These are phyloP conservation scores for Rhizopogon vesiculosus DNA, from an alignment of 768 basidiomycete genomes.

Conservation along the genomic window DNA sequence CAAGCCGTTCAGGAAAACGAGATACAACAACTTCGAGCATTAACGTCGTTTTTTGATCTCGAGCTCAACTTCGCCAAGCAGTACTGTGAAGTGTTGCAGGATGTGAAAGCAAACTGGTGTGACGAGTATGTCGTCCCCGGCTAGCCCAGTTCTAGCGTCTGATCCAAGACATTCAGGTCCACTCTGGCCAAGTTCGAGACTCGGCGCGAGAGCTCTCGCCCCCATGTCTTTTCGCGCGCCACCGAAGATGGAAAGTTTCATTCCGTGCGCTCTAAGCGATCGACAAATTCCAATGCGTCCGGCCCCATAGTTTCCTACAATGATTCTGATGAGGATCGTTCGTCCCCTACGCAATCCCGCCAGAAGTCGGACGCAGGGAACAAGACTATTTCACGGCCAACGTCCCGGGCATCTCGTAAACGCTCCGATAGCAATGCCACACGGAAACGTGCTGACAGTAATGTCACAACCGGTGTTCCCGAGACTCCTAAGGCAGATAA, in stretches of 20 bases:
- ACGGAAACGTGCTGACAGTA: slow-evolving; percentile 61
- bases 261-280: slow-evolving; percentile 31
- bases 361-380: slow-evolving; percentile 39
- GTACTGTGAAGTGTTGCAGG: slow-evolving; percentile 68
- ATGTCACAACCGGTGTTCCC: slow-evolving; percentile 32
- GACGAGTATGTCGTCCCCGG: slow-evolving; percentile 42
- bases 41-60: slow-evolving; percentile 66
- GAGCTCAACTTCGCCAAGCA: slow-evolving; percentile 72
- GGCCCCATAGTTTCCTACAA: slow-evolving; percentile 9
- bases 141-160: neutral
- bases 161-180: slow-evolving; percentile 20
- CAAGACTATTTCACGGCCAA: slow-evolving; percentile 45
- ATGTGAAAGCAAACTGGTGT: slow-evolving; percentile 65
- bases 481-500: slow-evolving; percentile 33
- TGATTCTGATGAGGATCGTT: slow-evolving; percentile 35
- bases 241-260: slow-evolving; percentile 23
- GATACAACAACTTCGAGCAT: slow-evolving; percentile 60
- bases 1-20: slow-evolving; percentile 79
- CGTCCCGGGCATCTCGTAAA: slow-evolving; percentile 59
- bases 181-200: slow-evolving; percentile 22
- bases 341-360: slow-evolving; percentile 19
- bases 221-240: slow-evolving; percentile 12
- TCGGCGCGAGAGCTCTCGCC: slow-evolving; percentile 12
- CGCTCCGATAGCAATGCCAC: slow-evolving; percentile 55
- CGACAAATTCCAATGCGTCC: slow-evolving; percentile 16